Conservation (phyloP, 2,329 filamentous ascomycete species). For the Corinectria fuckeliana region DNA sequence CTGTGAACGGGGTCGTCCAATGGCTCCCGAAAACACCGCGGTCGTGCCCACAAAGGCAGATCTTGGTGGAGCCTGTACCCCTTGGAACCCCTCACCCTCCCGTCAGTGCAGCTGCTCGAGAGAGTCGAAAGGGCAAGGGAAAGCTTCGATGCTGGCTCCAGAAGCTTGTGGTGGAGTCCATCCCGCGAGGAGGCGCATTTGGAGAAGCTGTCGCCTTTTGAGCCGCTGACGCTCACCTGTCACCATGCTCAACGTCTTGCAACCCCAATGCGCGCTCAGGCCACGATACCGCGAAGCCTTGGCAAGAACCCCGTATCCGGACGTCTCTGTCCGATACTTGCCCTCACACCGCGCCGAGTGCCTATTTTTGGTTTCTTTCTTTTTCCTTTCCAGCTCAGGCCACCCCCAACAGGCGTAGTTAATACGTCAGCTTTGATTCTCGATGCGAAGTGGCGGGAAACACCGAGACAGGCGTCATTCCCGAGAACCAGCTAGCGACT, state of each 20-base stretch:
- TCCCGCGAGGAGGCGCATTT: slow-evolving; percentile 39
- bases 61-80: slow-evolving; percentile 37
- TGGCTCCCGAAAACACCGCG: slow-evolving; percentile 37
- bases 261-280: slow-evolving; percentile 15
- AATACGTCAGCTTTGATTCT: slow-evolving; percentile 10
- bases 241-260: slow-evolving; percentile 21
- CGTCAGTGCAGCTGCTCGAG: slow-evolving; percentile 37
- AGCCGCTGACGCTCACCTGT: slow-evolving; percentile 36
- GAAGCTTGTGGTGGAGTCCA: slow-evolving; percentile 39
- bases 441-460: slow-evolving; percentile 31
- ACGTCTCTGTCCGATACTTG: slow-evolving; percentile 10
- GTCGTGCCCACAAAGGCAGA: slow-evolving; percentile 38
- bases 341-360: slow-evolving; percentile 16
- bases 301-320: slow-evolving; percentile 7
- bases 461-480: slow-evolving; percentile 40
- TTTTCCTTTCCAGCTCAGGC: slow-evolving; percentile 5
- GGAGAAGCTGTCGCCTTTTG: slow-evolving; percentile 34
- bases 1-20: slow-evolving; percentile 32
- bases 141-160: slow-evolving; percentile 41
- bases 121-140: slow-evolving; percentile 33
- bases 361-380: slow-evolving; percentile 4
- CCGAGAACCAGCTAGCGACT: slow-evolving; percentile 28
- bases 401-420: not conserved
- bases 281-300: slow-evolving; percentile 10
- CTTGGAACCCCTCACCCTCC: slow-evolving; percentile 39